Evolutionary conservation across 2,329 filamentous ascomycete genomes (phyloP), one percentile per base, ranked within the genome.

Genomic region (Diaporthe citri): DNA sequence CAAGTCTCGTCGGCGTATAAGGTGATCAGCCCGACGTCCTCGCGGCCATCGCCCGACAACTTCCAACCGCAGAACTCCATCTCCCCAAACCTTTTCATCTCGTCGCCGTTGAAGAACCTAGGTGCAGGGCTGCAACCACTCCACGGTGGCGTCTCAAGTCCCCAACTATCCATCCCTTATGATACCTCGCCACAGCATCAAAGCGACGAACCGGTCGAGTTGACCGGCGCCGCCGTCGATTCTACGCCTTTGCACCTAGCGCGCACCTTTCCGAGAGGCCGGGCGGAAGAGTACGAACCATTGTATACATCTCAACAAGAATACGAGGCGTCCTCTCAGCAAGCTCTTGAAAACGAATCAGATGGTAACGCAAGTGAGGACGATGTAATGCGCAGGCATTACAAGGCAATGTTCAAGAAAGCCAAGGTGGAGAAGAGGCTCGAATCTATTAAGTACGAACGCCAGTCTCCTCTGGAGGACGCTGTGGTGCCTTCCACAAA

Each of bases 11-110:
- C 89, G 1, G 88, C 85, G 1, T 79, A 86, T 22, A 89, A 87
- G 78, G 84, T 83, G 34, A 80, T 83, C 60, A 91, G 89, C 74
- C 90, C 90, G 28, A 91, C 89, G 0, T 91, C 89, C 1, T 91
- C 89, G 1, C 85, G 89, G 15, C 90, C 90, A 0, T 91, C 90
- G 1, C 89, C 89, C 0, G 82, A 86, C 56, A 78, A 87, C 5
- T 85, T 88, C 15, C 78, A 78, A 20, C 56, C 51, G 20, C 80
- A 83, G 34, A 84, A 88, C 69, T 82, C 84, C 1, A 86, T 87
- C 5, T 89, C 88, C 3, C 85, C 88, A 0, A 87, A 87, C 57
- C 80, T 82, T 2, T 79, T 84, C 56, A 77, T 81, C 2, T 86
- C 83, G 0, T 91, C 89, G 1, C 88, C 89, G 0, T 79, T 90